Conservation (phyloP, 1,139 yeast genomes). For the Candida neerlandica region DNA sequence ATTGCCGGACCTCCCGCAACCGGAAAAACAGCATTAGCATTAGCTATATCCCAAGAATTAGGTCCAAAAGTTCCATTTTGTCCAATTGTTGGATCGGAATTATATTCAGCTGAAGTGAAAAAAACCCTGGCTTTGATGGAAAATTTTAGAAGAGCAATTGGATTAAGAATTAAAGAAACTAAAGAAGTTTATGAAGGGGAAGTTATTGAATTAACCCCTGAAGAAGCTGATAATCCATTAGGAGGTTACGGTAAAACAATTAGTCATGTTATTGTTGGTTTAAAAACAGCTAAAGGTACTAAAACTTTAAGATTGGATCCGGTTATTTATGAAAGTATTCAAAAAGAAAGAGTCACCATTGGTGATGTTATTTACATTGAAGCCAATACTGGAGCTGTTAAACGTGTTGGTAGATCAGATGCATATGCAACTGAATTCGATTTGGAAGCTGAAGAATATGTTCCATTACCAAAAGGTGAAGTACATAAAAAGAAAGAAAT, state of each 20-base stretch:
- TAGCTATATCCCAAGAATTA: constrained; percentile 93
- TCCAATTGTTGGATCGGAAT: constrained; percentile 94
- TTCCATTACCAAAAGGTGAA: constrained; percentile 97
- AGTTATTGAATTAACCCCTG: constrained; percentile 94
- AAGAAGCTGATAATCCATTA: constrained; percentile 94
- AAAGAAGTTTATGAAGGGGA: constrained; percentile 99
- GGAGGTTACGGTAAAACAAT: constrained; percentile 98
- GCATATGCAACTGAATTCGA: constrained; percentile 98
- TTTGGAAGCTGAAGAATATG: constrained; percentile 97
- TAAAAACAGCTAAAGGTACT: constrained; percentile 95
- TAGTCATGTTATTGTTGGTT: constrained; percentile 89
- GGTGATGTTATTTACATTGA: constrained; percentile 98
- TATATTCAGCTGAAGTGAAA: constrained; percentile 96
- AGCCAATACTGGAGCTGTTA: constrained; percentile 96
- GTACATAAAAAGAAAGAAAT: constrained; percentile 98
- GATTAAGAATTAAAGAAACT: constrained; percentile 92
- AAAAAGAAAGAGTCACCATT: constrained; percentile 89
- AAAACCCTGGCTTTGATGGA: constrained; percentile 98
- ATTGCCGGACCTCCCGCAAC: constrained; percentile 98
- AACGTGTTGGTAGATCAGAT: constrained; percentile 96
- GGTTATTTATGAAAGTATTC: constrained; percentile 91
- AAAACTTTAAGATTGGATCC: constrained; percentile 93
- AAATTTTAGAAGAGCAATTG: constrained; percentile 94
- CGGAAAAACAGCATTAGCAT: constrained; percentile 95
- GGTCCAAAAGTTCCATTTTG: constrained; percentile 99